phyloP scores from a whole-genome alignment of 257 asterid genomes.

The Misopates orontium region DNA sequence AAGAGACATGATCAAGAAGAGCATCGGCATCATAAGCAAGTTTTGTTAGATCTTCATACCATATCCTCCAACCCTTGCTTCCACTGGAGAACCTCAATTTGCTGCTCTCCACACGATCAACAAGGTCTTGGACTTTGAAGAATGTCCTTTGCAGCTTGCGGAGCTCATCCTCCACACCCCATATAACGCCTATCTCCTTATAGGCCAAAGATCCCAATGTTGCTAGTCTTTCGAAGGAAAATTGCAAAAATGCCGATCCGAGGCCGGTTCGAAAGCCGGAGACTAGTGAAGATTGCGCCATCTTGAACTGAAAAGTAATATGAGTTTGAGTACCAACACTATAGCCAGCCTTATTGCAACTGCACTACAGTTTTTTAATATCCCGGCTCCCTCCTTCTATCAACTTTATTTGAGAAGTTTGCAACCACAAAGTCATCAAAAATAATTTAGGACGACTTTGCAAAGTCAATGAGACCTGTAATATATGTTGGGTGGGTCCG shows the following conservation, averaged over 20 bases:
- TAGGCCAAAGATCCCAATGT: conserved; percentile 8
- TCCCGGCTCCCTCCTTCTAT: no score
- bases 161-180: conserved; percentile 31
- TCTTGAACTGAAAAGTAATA: no score
- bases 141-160: conserved; percentile 35
- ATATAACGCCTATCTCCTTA: conserved; percentile 13
- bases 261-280: conserved; percentile 23
- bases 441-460: no score
- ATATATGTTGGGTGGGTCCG: no score
- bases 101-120: conserved; percentile 23
- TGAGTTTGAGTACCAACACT: no score
- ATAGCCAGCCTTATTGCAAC: no score
- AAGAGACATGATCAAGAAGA: conserved; percentile 30
- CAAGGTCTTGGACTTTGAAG: conserved; percentile 28
- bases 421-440: no score
- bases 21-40: conserved; percentile 33
- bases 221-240: conserved; percentile 15
- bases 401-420: no score
- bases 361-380: no score
- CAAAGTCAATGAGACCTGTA: no score
- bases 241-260: conserved; percentile 22
- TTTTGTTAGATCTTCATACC: conserved; percentile 31
- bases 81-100: background rate
- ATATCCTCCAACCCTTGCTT: conserved; percentile 31
- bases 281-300: background rate